Evolutionary conservation across 2,329 filamentous ascomycete species (phyloP), one percentile per base, ranked within the genome.

Genomic region (Fusarium citri): DNA sequence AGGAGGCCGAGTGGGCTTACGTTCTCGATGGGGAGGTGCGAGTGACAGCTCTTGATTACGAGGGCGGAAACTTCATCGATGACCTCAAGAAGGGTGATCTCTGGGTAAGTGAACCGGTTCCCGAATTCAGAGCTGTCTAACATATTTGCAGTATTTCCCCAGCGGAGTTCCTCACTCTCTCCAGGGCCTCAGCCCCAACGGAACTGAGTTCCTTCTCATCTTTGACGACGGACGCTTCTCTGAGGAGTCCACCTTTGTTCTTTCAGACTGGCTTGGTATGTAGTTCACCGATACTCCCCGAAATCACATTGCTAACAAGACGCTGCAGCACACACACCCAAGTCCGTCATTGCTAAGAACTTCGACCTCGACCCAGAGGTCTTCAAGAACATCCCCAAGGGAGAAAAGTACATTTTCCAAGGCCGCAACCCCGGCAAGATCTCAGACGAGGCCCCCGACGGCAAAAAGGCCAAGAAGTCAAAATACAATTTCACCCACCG

Each of bases 381-480:
- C 28, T 94, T 94, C 73, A 85, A 87, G 18, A 84, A 91, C 65
- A 85, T 93, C 14, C 91, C 91, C 6, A 79, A 87, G 51, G 81
- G 84, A 53, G 87, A 94, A 72, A 92, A 92, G 72, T 94, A 93
- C 83, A 94, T 94, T 77, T 94, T 94, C 83, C 86, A 91, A 72
- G 92, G 91, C 63, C 87, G 87, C 0, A 79, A 85, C 3, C 91
- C 91, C 0, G 88, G 85, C 6, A 83, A 88, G 22, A 90, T 93
- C 70, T 84, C 88, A 11, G 83, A 91, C 11, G 91, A 93, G 76
- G 84, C 85, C 31, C 90, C 91, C 3, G 84, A 80, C 1, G 85
- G 88, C 34, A 86, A 87, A 46, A 78, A 85, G 30, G 89, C 91
- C 70, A 89, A 91, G 77, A 85, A 89, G 76, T 92, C 89, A 15